Base-by-base conservation (phyloP, 2,329 filamentous ascomycete species). In the Aspergillus pseudoviridinutans region DNA sequence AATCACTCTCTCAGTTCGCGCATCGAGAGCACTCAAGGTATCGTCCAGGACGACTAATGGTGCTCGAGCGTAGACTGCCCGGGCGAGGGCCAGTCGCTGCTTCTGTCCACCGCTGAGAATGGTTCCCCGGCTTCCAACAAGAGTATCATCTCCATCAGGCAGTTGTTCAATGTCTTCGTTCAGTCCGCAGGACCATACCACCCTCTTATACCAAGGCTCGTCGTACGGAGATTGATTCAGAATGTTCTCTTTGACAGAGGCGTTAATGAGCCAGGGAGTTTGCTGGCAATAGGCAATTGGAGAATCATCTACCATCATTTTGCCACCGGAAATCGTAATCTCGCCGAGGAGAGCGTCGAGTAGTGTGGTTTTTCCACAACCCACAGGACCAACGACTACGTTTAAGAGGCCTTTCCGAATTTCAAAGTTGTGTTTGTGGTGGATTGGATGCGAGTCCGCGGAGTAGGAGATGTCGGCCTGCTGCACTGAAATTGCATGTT, bases 301-400 rank as follows among this genome's bases (percentile, higher is more conserved):
- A 9, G 7, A n/a, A 7, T 8, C 14, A 17, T 17, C 12, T 29
- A 46, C 17, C 6, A 6, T 9, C 10, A 54, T 14, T 3, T 14
- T 24, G 20, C 92, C 92, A 1, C 91, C 91, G 49, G 58, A 54
- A n/a, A 51, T 32, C 7, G 53, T 85, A 91, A 96, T 96, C 63
- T 97, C 92, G 28, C 92, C 92, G 1, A 92, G 92, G 47, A 97
- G 78, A 1, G 92, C 91, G 32, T 90, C 89, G 4, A 97, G 83
- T 1, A 97, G 78, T 0, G 50, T 61, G 14, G 47, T 57, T 51
- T 80, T 81, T 25, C 79, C 78, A n/a, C 74, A 75, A 0, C 77
- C 79, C 0, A 79, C 76, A 0, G 70, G 72, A 0, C 78, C 78
- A 1, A 78, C 64, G 2, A 80, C 46, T 58, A 78, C 71, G 12